Evolutionary conservation across 2,329 filamentous ascomycete genomes (phyloP).

Genomic region (Escovopsis sp.): DNA sequence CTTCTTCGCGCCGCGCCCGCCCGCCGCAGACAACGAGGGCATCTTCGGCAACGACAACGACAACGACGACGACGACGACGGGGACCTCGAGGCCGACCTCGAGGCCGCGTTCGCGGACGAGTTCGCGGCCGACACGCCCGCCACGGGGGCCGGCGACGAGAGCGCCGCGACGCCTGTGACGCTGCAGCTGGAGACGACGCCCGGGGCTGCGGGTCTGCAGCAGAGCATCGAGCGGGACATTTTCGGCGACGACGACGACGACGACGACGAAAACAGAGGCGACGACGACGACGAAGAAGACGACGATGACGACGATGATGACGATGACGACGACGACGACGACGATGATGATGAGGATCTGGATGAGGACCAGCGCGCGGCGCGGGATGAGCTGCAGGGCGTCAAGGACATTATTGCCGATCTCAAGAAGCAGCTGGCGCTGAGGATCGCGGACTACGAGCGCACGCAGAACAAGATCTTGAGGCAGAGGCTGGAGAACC

Average conservation of each 20-base stretch:
- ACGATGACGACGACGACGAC: slow-evolving; percentile 27
- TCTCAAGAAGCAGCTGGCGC: slow-evolving; percentile 35
- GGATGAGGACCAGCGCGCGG: slow-evolving; percentile 37
- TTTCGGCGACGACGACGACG: slow-evolving; percentile 23
- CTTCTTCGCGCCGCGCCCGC: too few relatives aligned
- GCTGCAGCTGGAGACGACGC: slow-evolving; percentile 29
- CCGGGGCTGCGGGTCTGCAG: slow-evolving; percentile 20
- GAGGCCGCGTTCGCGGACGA: slow-evolving; percentile 36
- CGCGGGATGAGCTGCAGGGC: slow-evolving; percentile 36
- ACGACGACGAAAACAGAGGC: slow-evolving; percentile 27
- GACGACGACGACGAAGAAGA: slow-evolving; percentile 26
- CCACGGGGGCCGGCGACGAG: slow-evolving; percentile 25
- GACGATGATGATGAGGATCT: slow-evolving; percentile 39
- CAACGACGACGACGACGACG: slow-evolving; percentile 27
- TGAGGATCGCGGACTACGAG: slow-evolving; percentile 29
- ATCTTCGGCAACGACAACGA: slow-evolving; percentile 25
- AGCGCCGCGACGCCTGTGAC: slow-evolving; percentile 31
- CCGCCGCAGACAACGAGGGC: slow-evolving; percentile 20
- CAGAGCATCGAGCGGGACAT: slow-evolving; percentile 33
- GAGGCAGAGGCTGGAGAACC: slow-evolving; percentile 32
- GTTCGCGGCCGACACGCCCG: slow-evolving; percentile 24
- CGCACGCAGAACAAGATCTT: slow-evolving; percentile 33
- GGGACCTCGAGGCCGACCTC: slow-evolving; percentile 40
- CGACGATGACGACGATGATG: slow-evolving; percentile 29
- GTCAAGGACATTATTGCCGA: slow-evolving; percentile 40